Conservation (phyloP, 164 flowering plant species). For the Vitis riparia region DNA sequence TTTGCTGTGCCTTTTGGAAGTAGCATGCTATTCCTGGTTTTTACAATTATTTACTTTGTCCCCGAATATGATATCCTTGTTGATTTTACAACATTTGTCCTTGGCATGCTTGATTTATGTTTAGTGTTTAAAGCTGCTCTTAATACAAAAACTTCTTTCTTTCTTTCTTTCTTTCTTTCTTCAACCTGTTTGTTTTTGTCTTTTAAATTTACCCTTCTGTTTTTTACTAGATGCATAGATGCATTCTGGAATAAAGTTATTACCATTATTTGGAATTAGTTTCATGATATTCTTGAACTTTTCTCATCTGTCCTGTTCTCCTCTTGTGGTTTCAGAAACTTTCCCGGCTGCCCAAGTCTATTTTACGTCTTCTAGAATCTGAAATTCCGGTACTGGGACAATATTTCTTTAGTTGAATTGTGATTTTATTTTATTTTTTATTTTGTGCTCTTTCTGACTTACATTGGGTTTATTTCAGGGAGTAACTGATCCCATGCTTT, state of each 20-base stretch:
- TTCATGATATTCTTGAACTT: neutral
- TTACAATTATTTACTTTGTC: neutral
- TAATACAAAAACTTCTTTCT: neutral
- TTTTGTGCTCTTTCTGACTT: constrained; percentile 3
- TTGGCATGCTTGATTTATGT: neutral
- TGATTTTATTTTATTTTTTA: neutral
- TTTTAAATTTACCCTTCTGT: neutral
- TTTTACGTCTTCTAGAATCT: constrained; percentile 73
- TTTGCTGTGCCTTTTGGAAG: neutral
- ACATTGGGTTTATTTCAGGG: constrained; percentile 60
- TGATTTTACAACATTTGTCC: neutral
- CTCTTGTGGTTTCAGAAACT: constrained; percentile 59
- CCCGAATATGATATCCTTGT: neutral
- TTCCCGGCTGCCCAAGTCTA: constrained; percentile 72
- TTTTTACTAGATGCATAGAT: neutral
- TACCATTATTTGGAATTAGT: neutral
- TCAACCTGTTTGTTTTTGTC: neutral
- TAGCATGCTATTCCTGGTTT: neutral
- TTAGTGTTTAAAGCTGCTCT: neutral
- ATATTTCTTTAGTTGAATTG: neutral
- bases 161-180: neutral
- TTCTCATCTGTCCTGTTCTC: neutral
- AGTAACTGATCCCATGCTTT: constrained; percentile 98
- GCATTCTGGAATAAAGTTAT: neutral
- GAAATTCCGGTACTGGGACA: constrained; percentile 72